Percentiles rank a stretch among this genome's conserved stretches.
Conservation (phyloP, 129 eudicot species). For the Silybum marianum region DNA sequence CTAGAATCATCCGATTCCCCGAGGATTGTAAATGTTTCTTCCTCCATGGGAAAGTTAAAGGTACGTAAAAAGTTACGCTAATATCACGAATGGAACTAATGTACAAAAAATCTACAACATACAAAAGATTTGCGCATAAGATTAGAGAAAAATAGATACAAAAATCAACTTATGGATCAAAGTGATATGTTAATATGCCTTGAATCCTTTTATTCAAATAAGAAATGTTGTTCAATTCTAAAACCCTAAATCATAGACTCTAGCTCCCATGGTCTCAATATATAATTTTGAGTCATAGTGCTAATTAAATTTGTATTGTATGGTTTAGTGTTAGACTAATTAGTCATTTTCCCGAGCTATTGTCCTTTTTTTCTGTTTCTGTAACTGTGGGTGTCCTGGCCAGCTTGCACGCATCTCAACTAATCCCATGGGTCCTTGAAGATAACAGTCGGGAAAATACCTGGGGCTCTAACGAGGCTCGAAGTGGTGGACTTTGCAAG, state of each 20-base stretch:
- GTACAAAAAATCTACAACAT: neutral
- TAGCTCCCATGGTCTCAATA: neutral
- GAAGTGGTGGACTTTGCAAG: too few species aligned
- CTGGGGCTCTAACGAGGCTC: neutral
- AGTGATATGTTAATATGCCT: neutral
- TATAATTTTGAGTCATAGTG: neutral
- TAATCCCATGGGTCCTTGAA: neutral
- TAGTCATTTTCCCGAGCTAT: too few species aligned
- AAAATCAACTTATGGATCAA: too few species aligned
- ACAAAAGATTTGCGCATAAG: neutral
- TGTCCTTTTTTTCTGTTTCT: too few species aligned
- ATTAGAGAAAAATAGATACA: neutral
- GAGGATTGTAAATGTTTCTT: constrained; percentile 73
- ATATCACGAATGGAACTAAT: neutral
- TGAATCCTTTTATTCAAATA: neutral
- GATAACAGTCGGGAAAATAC: neutral
- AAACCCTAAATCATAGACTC: too few species aligned
- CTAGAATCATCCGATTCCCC: constrained; percentile 64
- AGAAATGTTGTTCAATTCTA: too few species aligned
- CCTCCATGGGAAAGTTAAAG: constrained; percentile 55
- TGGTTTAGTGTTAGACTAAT: too few species aligned
- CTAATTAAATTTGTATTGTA: neutral
- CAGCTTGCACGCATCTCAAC: neutral
- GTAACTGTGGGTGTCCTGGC: too few species aligned
- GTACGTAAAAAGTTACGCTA: constrained; percentile 22